Base-by-base conservation (phyloP, 768 basidiomycete species). In the Gloeopeniophorella convolvens region DNA sequence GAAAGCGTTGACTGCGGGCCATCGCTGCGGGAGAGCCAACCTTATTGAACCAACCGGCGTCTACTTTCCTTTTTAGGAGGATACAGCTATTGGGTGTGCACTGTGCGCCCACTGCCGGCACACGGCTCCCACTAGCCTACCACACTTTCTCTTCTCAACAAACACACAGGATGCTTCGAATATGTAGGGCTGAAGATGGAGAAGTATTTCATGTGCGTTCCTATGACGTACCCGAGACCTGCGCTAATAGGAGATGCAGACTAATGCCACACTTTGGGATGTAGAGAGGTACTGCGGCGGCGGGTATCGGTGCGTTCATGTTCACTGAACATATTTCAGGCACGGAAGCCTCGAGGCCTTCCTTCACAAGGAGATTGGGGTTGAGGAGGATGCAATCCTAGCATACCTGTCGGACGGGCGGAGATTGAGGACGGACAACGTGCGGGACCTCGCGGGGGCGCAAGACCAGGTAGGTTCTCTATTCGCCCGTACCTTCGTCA, bases 361-460 rank as follows among this genome's bases (percentile, higher is more conserved):
- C 56, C 63, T 92, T 8, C 75, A 81, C 35, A 77, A 83, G 61
- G 81, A 89, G 60, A 83, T 79, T 36, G 83, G 83, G 7, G 70
- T 89, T 15, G 80, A 83, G 42, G 75, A 79, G 56, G 81, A 84
- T 39, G 78, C 78, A 20, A 73, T 85, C 9, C 69, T 91, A 27
- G 85, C 85, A 2, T 92, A 88, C 65, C 73, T 89, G 26, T 80
- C 89, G 5, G 88, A 91, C 63, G 89, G 89, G 3, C 75, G 79
- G 36, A 77, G 89, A 44, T 67, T 91, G 18, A 79, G 78, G 16
- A 82, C 72, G 45, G 76, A 77, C 51, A 90, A 89, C 62, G 64
- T 89, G 48, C 77, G 85, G 30, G 89, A 92, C 59, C 68, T 92
- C 32, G 85, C 80, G 30, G 83, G 83, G 42, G 71, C 78, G 18